Base-by-base conservation (phyloP, 2,329 filamentous ascomycete genomes). In the Diaporthe vaccinii region DNA sequence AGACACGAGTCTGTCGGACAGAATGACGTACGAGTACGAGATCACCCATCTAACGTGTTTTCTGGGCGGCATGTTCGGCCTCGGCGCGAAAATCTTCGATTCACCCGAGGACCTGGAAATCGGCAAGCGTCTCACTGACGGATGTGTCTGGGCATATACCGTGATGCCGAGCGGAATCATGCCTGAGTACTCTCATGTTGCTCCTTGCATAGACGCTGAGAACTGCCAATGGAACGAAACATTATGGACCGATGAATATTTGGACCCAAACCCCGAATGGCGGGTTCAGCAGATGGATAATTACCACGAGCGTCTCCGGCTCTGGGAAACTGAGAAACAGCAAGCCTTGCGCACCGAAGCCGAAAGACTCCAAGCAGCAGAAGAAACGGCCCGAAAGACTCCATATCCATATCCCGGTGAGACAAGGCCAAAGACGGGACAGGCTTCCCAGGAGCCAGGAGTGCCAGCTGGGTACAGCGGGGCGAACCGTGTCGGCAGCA, bases 101-200 rank as follows among this genome's bases (percentile, higher is more conserved):
- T 84, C 87, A 1, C 86, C 88, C 2, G 86, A 88, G 34, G 91
- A 94, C 79, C 84, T 94, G n/a, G 90, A 92, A 78, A 87, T 91
- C 39, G 92, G 88, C 31, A 88, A 88, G 81, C 89, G 89, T 80
- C 88, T 94, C n/a, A 88, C 92, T 0, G 91, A 93, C 74, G 92
- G 92, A 15, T 94, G 92, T 78, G 91, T 92, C 5, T 94, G 92
- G 92, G 91, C 91, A 14, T 94, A 94, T 80, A 87, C 90, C 77
- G 84, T 85, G 36, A 92, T 89, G 46, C 83, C 86, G 0, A 87
- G 87, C 1, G 92, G 92, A 22, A 87, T 94, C 75, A 93, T 94
- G 92, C 90, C 92, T 3, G 92, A 94, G 81, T 82, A 79, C 2
- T 86, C 87, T 4, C 80, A 78, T 7, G 81, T 90, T 6, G 77